phyloP scores from a whole-genome alignment of 1,139 yeast species.

The Pichia sp. region DNA sequence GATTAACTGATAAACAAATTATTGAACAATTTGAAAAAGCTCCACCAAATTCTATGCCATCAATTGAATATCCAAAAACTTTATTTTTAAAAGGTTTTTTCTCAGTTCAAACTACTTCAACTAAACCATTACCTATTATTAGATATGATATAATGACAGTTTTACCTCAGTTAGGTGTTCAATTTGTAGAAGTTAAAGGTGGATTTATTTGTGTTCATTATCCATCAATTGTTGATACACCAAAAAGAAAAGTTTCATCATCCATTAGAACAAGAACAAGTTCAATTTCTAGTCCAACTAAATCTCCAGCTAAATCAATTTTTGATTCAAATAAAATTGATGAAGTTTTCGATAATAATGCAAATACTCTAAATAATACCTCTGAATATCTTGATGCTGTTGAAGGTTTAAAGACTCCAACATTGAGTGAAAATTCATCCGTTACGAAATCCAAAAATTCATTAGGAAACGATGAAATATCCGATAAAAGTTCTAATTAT shows the following conservation, averaged over 20 bases:
- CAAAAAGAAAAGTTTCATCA: constrained; percentile 5
- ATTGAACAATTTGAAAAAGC: constrained; percentile 64
- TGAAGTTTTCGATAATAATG: constrained; percentile 4
- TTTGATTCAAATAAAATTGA: constrained; percentile 6
- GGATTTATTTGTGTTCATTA: constrained; percentile 84
- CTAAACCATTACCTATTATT: constrained; percentile 84
- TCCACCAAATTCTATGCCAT: constrained; percentile 81
- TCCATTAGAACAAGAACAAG: constrained; percentile 1
- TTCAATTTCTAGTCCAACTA: constrained; percentile 7
- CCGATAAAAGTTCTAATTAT: constrained; percentile 4
- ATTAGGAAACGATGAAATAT: constrained; percentile 7
- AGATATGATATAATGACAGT: constrained; percentile 80
- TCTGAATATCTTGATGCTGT: constrained; percentile 7
- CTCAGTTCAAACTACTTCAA: constrained; percentile 92
- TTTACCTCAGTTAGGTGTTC: constrained; percentile 69
- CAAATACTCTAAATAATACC: too few species aligned
- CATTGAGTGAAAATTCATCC: constrained; percentile 11
- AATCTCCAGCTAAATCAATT: constrained; percentile 10
- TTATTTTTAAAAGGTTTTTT: constrained; percentile 90
- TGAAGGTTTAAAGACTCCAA: constrained; percentile 15
- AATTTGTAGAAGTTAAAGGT: constrained; percentile 86
- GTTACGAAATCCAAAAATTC: constrained; percentile 4
- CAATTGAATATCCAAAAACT: constrained; percentile 89
- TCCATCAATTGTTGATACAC: constrained; percentile 35
- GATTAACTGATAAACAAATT: constrained; percentile 56